These are phyloP conservation scores for Clavispora santaluciae DNA, from an alignment of 805 yeast species.

Conservation along the genomic window DNA sequence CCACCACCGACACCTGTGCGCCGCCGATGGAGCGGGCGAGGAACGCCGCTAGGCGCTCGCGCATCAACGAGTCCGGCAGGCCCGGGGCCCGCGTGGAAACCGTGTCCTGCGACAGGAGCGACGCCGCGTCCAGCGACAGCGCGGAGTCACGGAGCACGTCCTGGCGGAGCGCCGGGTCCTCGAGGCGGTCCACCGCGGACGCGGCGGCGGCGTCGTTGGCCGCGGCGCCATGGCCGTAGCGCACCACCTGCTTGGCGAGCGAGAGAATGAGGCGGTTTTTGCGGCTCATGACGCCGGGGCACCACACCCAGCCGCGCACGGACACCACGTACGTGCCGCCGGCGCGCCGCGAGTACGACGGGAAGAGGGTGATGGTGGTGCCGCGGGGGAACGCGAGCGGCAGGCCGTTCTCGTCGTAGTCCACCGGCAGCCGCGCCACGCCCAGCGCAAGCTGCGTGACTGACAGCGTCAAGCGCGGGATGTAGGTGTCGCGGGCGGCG, in stretches of 20 bases:
- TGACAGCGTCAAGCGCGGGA: slow-evolving; percentile 48
- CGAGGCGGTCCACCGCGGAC: slow-evolving; percentile 13
- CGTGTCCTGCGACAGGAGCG: slow-evolving; percentile 7
- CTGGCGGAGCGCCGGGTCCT: slow-evolving; percentile 7
- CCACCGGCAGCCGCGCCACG: slow-evolving; percentile 27
- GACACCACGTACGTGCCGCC: slow-evolving; percentile 43
- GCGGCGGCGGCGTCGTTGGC: slow-evolving; percentile 4
- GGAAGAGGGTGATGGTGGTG: slow-evolving; percentile 51
- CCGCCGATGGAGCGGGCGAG: slow-evolving; percentile 62
- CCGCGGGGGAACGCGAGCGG: slow-evolving; percentile 44
- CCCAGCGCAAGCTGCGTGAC: slow-evolving; percentile 46
- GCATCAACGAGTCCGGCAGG: slow-evolving; percentile 44
- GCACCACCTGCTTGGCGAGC: slow-evolving; percentile 63
- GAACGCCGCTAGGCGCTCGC: slow-evolving; percentile 64
- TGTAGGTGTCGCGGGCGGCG: slow-evolving; percentile 52
- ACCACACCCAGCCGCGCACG: slow-evolving; percentile 67
- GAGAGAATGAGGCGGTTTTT: slow-evolving; percentile 67
- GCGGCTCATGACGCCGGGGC: slow-evolving; percentile 67
- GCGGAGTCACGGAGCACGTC: slow-evolving; percentile 2
- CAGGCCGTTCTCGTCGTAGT: slow-evolving; percentile 14
- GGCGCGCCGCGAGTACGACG: slow-evolving; percentile 39
- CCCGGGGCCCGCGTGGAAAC: slow-evolving; percentile 1
- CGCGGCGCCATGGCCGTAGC: slow-evolving; percentile 24
- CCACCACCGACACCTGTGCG: slow-evolving; percentile 47
- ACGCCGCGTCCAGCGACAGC: slow-evolving; percentile 9